phyloP scores from a whole-genome alignment of 2,329 filamentous ascomycete genomes.

The Fusarium sororula region DNA sequence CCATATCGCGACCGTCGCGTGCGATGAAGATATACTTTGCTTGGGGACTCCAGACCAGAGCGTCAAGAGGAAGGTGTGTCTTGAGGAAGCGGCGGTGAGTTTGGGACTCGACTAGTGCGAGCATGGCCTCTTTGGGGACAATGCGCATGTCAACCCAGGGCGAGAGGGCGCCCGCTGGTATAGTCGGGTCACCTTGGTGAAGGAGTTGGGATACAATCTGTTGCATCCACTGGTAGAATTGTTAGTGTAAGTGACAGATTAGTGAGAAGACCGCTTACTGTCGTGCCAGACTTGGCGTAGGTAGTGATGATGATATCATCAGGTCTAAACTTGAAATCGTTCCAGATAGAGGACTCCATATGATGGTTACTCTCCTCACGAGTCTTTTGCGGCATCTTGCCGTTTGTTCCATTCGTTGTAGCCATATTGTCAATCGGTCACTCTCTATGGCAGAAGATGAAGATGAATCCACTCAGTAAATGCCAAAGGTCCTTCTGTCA shows the following conservation, averaged over 20 bases:
- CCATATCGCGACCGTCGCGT: conserved; percentile 5
- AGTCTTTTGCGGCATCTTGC: conserved; percentile 8
- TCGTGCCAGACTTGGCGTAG: conserved; percentile 10
- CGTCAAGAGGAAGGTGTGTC: conserved; percentile 1
- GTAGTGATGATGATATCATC: conserved; percentile 18
- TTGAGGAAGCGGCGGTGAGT: conserved; percentile 8
- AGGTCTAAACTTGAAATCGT: neutral
- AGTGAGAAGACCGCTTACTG: neutral
- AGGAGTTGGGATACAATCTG: conserved; percentile 11
- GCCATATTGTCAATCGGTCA: neutral
- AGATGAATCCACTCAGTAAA: too few species aligned
- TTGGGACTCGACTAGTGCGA: neutral
- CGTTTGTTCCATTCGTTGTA: neutral
- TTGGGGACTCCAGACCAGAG: neutral
- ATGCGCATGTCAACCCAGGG: conserved; percentile 11
- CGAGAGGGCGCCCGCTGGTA: neutral
- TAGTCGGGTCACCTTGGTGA: neutral
- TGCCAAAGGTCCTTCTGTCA: too few species aligned
- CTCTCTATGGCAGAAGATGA: too few species aligned
- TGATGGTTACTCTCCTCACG: conserved; percentile 13
- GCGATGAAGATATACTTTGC: conserved; percentile 19
- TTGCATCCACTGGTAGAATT: neutral
- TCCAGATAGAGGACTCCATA: conserved; percentile 17
- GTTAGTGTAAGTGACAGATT: rapidly evolving
- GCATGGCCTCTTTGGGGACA: neutral